A percentile compares a stretch with the other conserved stretches of the same genome.
Evolutionary conservation across 768 basidiomycete species (phyloP).

Genomic region (Mycena rebaudengoi): DNA sequence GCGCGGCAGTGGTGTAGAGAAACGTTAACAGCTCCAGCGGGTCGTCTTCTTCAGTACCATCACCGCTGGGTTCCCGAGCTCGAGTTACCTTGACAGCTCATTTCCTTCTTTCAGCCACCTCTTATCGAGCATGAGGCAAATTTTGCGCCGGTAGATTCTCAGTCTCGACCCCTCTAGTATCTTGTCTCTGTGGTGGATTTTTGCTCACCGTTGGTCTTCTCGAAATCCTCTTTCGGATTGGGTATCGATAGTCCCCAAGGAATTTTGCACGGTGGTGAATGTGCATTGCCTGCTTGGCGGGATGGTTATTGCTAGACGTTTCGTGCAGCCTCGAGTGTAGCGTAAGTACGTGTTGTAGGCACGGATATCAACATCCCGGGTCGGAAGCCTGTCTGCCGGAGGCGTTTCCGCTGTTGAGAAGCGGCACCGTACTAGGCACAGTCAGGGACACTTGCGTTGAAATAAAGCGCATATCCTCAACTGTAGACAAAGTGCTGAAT

Average conservation of each 20-base stretch:
- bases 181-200: background rate
- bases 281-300: slow-evolving; percentile 1
- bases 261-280: slow-evolving; percentile 1
- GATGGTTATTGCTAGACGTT: background rate
- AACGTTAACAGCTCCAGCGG: slow-evolving; percentile 11
- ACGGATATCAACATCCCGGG: slow-evolving; percentile 25
- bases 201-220: background rate
- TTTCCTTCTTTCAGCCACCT: slow-evolving; percentile 15
- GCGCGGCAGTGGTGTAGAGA: background rate
- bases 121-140: slow-evolving; percentile 21
- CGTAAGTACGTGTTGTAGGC: slow-evolving; percentile 12
- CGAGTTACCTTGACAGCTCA: slow-evolving; percentile 22
- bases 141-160: slow-evolving; percentile 13
- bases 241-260: slow-evolving; percentile 10
- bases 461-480: too few species aligned
- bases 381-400: slow-evolving; percentile 23
- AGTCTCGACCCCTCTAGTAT: background rate
- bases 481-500: too few species aligned
- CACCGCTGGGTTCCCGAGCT: slow-evolving; percentile 24
- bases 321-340: background rate
- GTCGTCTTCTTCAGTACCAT: slow-evolving; percentile 18
- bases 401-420: slow-evolving; percentile 22
- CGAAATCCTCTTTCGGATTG: slow-evolving; percentile 6
- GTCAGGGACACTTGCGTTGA: background rate
- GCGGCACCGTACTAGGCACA: slow-evolving; percentile 16